phyloP scores from a whole-genome alignment of 2,329 filamentous ascomycete species.

The Nemania sp. region DNA sequence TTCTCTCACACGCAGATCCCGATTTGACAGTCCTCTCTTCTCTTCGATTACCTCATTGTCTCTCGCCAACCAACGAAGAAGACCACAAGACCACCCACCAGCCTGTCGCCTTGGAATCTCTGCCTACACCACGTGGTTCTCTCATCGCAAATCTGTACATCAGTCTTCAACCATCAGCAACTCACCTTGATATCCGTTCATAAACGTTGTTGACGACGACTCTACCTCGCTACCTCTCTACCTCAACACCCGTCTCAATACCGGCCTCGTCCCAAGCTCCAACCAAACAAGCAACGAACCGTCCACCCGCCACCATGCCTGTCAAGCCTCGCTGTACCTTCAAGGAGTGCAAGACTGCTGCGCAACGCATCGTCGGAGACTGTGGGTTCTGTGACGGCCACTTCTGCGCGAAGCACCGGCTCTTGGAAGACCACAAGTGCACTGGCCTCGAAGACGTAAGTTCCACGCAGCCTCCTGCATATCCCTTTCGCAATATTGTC shows the following conservation, averaged over 20 bases:
- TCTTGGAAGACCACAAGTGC: conserved; percentile 95
- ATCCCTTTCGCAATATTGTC: not conserved
- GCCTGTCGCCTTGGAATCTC: conserved; percentile 19
- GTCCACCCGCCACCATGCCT: conserved; percentile 60
- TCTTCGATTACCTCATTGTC: not conserved
- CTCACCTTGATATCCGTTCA: not conserved
- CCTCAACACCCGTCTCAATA: not conserved
- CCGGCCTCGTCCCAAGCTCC: not conserved
- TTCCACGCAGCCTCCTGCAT: conserved; percentile 36
- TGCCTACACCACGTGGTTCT: not conserved
- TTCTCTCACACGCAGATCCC: conserved; percentile 21
- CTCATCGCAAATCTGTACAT: conserved; percentile 14
- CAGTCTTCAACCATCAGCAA: not conserved
- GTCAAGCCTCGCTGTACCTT: conserved; percentile 85
- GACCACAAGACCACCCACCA: not conserved
- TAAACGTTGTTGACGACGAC: not conserved
- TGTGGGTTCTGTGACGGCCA: conserved; percentile 93
- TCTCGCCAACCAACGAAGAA: conserved; percentile 14
- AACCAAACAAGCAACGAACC: not conserved
- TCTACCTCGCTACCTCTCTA: not conserved
- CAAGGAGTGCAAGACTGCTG: conserved; percentile 85
- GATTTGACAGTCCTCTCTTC: not conserved
- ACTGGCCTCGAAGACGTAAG: conserved; percentile 84
- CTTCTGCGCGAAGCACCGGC: conserved; percentile 92
- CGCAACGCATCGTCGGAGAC: conserved; percentile 93